Evolutionary conservation across 441 rosid genomes (phyloP).

Genomic region (Syzygium syzygioides): DNA sequence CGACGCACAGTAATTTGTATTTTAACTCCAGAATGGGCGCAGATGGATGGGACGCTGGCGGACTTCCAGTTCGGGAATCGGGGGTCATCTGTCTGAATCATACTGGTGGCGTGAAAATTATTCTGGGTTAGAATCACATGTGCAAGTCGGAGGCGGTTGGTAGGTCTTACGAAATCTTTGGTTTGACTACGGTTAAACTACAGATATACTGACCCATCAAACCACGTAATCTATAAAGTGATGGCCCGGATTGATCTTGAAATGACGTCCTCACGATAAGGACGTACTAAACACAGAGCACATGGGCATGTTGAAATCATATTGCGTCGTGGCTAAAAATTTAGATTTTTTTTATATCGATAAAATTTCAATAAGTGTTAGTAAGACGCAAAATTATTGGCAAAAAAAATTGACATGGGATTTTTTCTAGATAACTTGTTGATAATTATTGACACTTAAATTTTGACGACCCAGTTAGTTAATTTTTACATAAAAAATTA

Average conservation of each 20-base stretch:
- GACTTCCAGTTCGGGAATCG: not conserved
- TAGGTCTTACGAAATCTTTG: not conserved
- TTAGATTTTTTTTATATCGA: not conserved
- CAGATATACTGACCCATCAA: not conserved
- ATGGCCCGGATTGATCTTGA: not conserved
- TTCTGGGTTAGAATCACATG: not conserved
- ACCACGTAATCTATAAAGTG: not conserved
- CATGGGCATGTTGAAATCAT: not conserved
- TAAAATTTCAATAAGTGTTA: not conserved
- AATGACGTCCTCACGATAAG: not conserved
- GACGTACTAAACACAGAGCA: not conserved
- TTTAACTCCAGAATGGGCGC: not conserved
- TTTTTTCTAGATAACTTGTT: not conserved
- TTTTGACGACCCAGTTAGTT: no score
- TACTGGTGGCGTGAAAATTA: not conserved
- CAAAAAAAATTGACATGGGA: not conserved
- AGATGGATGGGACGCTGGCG: no score
- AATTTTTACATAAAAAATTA: no score
- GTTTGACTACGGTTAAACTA: no score
- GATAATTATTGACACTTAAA: no score
- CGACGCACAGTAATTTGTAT: not conserved
- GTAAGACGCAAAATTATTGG: not conserved
- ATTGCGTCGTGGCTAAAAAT: not conserved
- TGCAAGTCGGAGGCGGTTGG: not conserved
- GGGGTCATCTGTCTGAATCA: not conserved